Evolutionary conservation across 1,284 basidiomycete species (phyloP).

Genomic region (Athelia psychrophila): DNA sequence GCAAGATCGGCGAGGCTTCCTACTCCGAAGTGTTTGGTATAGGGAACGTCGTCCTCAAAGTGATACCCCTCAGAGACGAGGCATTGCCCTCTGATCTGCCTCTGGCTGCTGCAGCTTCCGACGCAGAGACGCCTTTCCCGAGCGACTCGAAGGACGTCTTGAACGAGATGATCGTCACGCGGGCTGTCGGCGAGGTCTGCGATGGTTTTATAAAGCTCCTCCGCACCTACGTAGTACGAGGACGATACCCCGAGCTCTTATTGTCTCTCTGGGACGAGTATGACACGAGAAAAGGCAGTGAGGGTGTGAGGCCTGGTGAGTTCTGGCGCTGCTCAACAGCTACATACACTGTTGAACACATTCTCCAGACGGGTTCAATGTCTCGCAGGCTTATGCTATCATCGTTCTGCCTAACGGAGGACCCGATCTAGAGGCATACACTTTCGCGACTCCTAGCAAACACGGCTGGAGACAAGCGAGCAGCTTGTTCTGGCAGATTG

Average conservation of each 20-base stretch:
- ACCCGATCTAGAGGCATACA: constrained; percentile 82
- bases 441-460: constrained; percentile 50
- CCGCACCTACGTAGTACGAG: constrained; percentile 83
- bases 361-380: constrained; percentile 64
- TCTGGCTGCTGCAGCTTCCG: constrained; percentile 9
- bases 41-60: constrained; percentile 82
- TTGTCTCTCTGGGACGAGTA: constrained; percentile 88
- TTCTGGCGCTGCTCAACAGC: constrained; percentile 3
- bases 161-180: constrained; percentile 87
- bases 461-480: constrained; percentile 84
- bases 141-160: constrained; percentile 75
- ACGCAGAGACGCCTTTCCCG: constrained; percentile 60
- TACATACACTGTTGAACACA: background rate
- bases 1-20: constrained; percentile 94
- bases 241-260: constrained; percentile 77
- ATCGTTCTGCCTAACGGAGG: constrained; percentile 90
- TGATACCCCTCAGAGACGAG: constrained; percentile 74
- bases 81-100: constrained; percentile 9
- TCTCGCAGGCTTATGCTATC: constrained; percentile 82
- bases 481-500: constrained; percentile 89
- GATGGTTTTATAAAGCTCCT: constrained; percentile 77
- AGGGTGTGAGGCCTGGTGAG: constrained; percentile 84
- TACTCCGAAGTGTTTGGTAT: constrained; percentile 97
- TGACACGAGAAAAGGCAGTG: constrained; percentile 66
- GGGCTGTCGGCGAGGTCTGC: constrained; percentile 70